Conservation (phyloP, 495 filamentous ascomycete species). For the Venustampulla echinocandica region DNA sequence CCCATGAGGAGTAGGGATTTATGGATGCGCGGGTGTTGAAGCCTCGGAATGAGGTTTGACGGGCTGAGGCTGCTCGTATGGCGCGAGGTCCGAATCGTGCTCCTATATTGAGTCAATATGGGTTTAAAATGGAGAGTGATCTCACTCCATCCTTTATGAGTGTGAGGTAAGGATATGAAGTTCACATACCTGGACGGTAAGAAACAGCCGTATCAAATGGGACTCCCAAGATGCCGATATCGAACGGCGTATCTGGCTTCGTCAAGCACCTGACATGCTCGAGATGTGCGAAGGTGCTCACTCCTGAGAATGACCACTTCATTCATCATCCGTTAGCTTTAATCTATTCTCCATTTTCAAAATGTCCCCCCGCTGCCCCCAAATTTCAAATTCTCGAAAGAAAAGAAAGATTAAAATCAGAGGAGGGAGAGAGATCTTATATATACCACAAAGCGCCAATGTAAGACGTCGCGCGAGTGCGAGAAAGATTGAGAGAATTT, state of each 20-base stretch:
- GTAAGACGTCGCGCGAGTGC: not conserved
- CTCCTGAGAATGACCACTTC: slow-evolving; percentile 70
- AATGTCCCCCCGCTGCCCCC: not conserved
- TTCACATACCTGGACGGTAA: slow-evolving; percentile 59
- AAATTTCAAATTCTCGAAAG: not conserved
- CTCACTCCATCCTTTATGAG: too few relatives aligned
- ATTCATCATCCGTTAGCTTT: not conserved
- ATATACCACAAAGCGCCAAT: not conserved
- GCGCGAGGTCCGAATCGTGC: slow-evolving; percentile 76
- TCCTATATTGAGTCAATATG: slow-evolving; percentile 40
- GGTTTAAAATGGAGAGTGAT: slow-evolving; percentile 24
- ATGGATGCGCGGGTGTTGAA: slow-evolving; percentile 71
- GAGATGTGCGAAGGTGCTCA: slow-evolving; percentile 73
- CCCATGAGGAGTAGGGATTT: slow-evolving; percentile 52
- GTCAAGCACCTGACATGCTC: slow-evolving; percentile 66
- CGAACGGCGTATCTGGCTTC: slow-evolving; percentile 54
- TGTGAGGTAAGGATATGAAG: slow-evolving; percentile 2
- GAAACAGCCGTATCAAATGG: slow-evolving; percentile 79
- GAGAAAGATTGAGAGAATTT: not conserved
- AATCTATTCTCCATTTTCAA: not conserved
- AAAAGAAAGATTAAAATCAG: not conserved
- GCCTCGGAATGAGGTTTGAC: slow-evolving; percentile 62
- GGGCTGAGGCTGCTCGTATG: slow-evolving; percentile 67
- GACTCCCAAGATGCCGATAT: slow-evolving; percentile 71
- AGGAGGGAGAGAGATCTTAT: not conserved